phyloP scores from a whole-genome alignment of 2,329 filamentous ascomycete species.

The Penicillium sp. region DNA sequence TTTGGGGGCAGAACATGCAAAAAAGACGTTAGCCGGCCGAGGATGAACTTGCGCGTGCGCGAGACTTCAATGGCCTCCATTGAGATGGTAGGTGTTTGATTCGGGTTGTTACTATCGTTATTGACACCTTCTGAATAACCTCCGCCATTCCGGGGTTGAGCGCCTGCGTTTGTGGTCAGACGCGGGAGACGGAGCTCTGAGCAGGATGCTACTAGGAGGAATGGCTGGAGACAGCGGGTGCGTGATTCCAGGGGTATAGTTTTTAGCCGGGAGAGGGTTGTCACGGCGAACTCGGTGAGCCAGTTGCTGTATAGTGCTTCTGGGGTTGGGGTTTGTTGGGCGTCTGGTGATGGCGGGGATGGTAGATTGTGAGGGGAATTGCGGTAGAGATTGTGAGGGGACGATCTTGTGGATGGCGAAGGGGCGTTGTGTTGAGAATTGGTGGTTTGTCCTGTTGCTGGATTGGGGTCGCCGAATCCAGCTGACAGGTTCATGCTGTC shows the following conservation, averaged over 20 bases:
- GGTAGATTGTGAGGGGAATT: conserved; percentile 20
- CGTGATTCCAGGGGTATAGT: conserved; percentile 54
- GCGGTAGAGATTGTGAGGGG: conserved; percentile 11
- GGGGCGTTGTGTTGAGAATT: not conserved
- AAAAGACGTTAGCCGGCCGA: conserved; percentile 50
- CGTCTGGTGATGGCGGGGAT: conserved; percentile 1
- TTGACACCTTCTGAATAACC: conserved; percentile 10
- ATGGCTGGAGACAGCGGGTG: conserved; percentile 55
- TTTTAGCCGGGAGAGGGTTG: conserved; percentile 52
- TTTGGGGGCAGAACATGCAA: conserved; percentile 53
- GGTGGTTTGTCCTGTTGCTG: not conserved
- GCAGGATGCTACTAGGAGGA: conserved; percentile 52
- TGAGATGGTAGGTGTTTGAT: conserved; percentile 31
- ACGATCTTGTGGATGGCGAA: conserved; percentile 7
- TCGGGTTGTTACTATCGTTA: conserved; percentile 24
- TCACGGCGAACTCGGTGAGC: conserved; percentile 54
- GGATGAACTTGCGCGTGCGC: conserved; percentile 50
- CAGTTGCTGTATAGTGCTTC: conserved; percentile 36
- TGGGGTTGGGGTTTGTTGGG: conserved; percentile 1
- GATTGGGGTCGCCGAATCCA: conserved; percentile 16
- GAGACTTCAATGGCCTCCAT: conserved; percentile 49
- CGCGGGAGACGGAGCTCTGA: conserved; percentile 52
- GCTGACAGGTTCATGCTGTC: conserved; percentile 25
- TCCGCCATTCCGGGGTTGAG: not conserved
- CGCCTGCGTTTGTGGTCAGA: conserved; percentile 18